Evolutionary conservation across 2,329 filamentous ascomycete genomes (phyloP), one percentile per base, ranked within the genome.

Genomic region (Raffaelea albimanens): DNA sequence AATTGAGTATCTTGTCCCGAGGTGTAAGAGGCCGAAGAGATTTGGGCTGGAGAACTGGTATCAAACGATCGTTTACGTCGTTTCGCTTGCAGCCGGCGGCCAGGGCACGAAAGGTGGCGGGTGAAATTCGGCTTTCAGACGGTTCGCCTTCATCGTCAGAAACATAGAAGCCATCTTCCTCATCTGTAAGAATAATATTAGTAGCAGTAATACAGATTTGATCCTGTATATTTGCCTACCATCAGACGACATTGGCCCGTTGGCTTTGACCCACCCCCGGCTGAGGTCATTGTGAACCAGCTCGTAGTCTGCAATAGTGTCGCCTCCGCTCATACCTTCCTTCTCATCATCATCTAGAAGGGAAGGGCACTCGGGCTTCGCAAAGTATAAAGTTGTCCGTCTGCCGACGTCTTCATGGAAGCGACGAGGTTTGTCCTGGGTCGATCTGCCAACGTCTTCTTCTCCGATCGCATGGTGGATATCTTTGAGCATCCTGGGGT

Each of bases 141-240:
- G 61, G 58, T 20, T 63, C 61, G 2, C 66, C 68, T 48, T 75
- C 70, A 19, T 64, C 59, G 44, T 71, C 67, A 0, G 61, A 65
- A 18, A 69, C 58, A 29, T 63, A 61, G 13, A 29, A 13, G 13
- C 25, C 13, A 31, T 55, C 55, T 10, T 55, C 52, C 9, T 51
- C 49, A 9, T 45, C 46, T 38, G 29, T 23, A 11, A 10, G 19
- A 13, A 1, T 18, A 7, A 2, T 9, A 13, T 29, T 29, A 29
- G 25, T 13, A 29, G 25, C 13, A 13, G 25, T 21, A 11, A n/a
- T n/a, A n/a, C n/a, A n/a, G n/a, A n/a, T n/a, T n/a, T n/a, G n/a
- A n/a, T 10, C 13, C 16, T 16, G 13, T 9, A 18, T 16, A 20
- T 8, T 41, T 20, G n/a, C 42, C 7, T 34, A 49, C 47, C 43